Conservation (phyloP, 352 stramenopile genomes). For the Albugo laibachii region DNA sequence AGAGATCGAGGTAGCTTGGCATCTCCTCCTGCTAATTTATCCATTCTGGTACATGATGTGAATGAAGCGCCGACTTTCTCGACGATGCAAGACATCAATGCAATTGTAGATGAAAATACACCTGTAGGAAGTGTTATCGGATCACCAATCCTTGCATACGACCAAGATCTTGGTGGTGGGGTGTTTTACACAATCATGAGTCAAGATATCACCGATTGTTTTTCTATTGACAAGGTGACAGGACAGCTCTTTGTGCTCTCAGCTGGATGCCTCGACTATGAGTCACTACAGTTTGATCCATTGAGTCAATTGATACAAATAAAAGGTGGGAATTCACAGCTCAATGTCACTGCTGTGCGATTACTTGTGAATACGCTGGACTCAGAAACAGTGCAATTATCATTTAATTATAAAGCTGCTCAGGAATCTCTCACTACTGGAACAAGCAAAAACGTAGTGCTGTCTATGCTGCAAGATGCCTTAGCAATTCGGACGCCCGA, state of each 20-base stretch:
- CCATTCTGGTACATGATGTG: background rate
- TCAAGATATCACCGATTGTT: background rate
- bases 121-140: background rate
- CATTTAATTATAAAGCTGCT: too few relatives aligned
- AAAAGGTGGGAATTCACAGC: too few relatives aligned
- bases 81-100: background rate
- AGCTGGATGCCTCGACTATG: background rate
- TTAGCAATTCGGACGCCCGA: too few relatives aligned
- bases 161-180: background rate
- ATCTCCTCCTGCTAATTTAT: background rate
- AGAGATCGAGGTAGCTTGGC: constrained; percentile 15
- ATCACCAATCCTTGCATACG: background rate
- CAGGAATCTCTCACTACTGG: too few relatives aligned
- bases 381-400: too few relatives aligned
- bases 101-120: background rate
- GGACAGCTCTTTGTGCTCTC: background rate
- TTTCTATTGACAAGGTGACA: background rate
- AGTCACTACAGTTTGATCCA: background rate
- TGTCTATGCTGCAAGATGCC: too few relatives aligned
- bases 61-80: background rate
- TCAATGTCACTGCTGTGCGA: too few relatives aligned
- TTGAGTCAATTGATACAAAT: background rate
- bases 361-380: too few relatives aligned
- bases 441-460: too few relatives aligned
- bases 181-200: background rate